phyloP scores from a whole-genome alignment of 2,329 filamentous ascomycete genomes.

The Chaetothyriales sp. region DNA sequence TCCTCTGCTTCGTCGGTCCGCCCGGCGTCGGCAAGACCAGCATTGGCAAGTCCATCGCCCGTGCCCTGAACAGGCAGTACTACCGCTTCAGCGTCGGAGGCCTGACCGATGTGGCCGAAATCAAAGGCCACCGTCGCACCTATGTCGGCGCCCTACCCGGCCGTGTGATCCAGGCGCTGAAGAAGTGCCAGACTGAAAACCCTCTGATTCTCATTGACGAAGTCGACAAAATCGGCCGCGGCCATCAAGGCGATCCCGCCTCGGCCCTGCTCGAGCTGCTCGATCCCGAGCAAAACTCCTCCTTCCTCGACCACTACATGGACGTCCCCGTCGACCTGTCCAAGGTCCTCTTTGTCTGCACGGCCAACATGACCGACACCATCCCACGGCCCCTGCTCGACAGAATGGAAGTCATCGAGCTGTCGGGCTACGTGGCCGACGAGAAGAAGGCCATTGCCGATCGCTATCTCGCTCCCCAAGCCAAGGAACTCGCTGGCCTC shows the following conservation, averaged over 20 bases:
- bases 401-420: slow-evolving; percentile 92
- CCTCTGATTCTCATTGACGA: slow-evolving; percentile 93
- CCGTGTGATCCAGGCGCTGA: slow-evolving; percentile 92
- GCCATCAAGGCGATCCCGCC: slow-evolving; percentile 90
- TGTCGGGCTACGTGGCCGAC: slow-evolving; percentile 92
- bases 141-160: slow-evolving; percentile 93
- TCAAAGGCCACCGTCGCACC: slow-evolving; percentile 92
- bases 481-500: slow-evolving; percentile 85
- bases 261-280: slow-evolving; percentile 86
- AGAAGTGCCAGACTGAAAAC: slow-evolving; percentile 98
- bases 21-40: slow-evolving; percentile 97
- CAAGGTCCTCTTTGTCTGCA: slow-evolving; percentile 97
- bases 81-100: slow-evolving; percentile 97
- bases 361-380: slow-evolving; percentile 96
- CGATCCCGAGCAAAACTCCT: slow-evolving; percentile 93
- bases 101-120: slow-evolving; percentile 92
- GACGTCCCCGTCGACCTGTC: slow-evolving; percentile 95
- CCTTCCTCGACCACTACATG: slow-evolving; percentile 97
- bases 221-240: slow-evolving; percentile 93
- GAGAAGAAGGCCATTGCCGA: slow-evolving; percentile 99
- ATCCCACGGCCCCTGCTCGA: slow-evolving; percentile 88
- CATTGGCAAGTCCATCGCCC: slow-evolving; percentile 94
- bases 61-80: slow-evolving; percentile 88
- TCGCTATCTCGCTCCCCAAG: slow-evolving; percentile 77
- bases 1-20: slow-evolving; percentile 91